phyloP scores from a whole-genome alignment of 1,284 basidiomycete species.

The Lentinula novae-zelandiae region DNA sequence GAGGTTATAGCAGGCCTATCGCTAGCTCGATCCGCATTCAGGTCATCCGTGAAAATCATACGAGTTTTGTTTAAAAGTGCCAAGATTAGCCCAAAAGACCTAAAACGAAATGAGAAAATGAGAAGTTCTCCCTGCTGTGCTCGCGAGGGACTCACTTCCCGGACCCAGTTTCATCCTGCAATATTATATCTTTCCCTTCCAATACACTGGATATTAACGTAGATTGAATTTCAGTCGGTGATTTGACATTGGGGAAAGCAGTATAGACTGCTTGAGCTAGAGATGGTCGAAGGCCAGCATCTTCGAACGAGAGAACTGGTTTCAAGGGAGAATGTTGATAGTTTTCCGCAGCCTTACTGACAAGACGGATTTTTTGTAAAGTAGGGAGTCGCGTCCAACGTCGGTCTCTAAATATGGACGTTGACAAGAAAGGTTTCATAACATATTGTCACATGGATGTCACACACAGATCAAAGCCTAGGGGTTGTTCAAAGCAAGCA shows the following conservation, averaged over 20 bases:
- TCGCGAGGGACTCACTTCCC: conserved; percentile 55
- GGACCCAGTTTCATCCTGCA: conserved; percentile 68
- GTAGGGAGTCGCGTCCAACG: conserved; percentile 11
- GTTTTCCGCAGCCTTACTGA: conserved; percentile 20
- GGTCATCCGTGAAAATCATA: conserved; percentile 15
- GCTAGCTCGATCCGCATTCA: conserved; percentile 6
- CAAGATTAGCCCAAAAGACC: conserved; percentile 67
- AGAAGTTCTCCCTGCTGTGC: too few relatives aligned
- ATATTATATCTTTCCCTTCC: conserved; percentile 52
- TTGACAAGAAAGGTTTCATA: conserved; percentile 27
- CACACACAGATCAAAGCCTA: neutral
- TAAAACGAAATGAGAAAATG: conserved; percentile 23
- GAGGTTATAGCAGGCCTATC: conserved; percentile 33
- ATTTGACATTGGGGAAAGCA: conserved; percentile 61
- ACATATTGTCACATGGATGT: neutral
- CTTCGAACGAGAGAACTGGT: conserved; percentile 35
- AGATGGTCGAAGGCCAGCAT: conserved; percentile 45
- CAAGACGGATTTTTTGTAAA: conserved; percentile 17
- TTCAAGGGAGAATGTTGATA: conserved; percentile 1
- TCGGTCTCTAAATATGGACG: conserved; percentile 7
- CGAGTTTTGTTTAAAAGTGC: conserved; percentile 60
- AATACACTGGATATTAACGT: conserved; percentile 61
- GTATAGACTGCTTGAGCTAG: conserved; percentile 43
- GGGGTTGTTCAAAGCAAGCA: neutral
- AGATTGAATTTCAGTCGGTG: conserved; percentile 57